phyloP scores from a whole-genome alignment of 116 monocot genomes.

The Iris pallida region DNA sequence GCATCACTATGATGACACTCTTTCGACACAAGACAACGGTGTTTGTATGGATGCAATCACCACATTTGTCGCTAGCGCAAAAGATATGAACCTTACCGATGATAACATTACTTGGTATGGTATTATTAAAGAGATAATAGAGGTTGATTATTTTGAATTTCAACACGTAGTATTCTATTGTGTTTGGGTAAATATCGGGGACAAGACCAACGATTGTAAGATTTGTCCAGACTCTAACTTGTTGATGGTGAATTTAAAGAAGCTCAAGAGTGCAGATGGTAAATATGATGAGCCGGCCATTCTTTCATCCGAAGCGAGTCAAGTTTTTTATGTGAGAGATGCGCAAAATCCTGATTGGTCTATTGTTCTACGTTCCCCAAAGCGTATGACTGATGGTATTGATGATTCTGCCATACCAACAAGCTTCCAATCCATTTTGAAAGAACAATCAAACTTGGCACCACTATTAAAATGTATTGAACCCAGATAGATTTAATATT shows the following conservation, averaged over 20 bases:
- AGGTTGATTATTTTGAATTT: slow-evolving; percentile 1
- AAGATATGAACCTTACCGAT: neutral
- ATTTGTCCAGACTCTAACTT: neutral
- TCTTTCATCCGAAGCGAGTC: no score
- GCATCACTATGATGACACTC: neutral
- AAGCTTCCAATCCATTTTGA: no score
- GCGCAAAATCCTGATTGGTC: no score
- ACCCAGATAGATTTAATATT: no score
- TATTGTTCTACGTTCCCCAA: no score
- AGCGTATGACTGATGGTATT: no score
- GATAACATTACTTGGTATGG: slow-evolving; percentile 1
- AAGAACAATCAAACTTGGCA: no score
- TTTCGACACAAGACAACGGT: slow-evolving; percentile 1
- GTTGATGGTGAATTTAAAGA: neutral
- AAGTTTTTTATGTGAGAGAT: no score
- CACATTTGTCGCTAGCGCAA: neutral
- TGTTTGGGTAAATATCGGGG: neutral
- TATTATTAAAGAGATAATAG: neutral
- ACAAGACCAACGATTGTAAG: neutral
- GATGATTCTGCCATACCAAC: no score
- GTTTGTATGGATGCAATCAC: slow-evolving; percentile 6
- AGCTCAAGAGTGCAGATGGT: neutral
- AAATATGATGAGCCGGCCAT: no score
- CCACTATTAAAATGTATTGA: no score
- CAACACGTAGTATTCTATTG: neutral